phyloP scores from a whole-genome alignment of 2,329 filamentous ascomycete genomes.

The Fonsecaea monophora region DNA sequence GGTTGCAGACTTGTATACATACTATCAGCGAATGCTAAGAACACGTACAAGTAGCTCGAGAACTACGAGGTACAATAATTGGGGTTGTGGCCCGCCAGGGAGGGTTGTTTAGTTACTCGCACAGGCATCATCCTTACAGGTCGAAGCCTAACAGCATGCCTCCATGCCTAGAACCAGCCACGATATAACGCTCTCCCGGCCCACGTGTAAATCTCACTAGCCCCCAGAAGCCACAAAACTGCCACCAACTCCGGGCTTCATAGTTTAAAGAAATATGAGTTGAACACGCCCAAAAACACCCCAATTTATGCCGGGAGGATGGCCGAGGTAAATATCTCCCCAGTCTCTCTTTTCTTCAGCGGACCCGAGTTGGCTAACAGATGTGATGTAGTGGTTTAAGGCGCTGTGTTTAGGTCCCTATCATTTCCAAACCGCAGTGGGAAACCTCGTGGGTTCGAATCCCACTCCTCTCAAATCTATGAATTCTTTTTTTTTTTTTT shows the following conservation, averaged over 20 bases:
- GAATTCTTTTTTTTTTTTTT: not conserved
- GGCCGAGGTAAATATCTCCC: slow-evolving; percentile 23
- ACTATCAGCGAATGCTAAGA: not conserved
- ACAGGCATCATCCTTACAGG: too few species aligned
- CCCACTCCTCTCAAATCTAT: slow-evolving; percentile 37
- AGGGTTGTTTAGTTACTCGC: too few species aligned
- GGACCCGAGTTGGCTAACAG: not conserved
- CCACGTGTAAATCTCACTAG: not conserved
- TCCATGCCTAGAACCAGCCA: not conserved
- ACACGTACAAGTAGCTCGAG: too few species aligned
- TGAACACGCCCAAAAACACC: not conserved
- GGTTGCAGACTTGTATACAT: not conserved
- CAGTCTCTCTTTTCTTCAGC: slow-evolving; percentile 7
- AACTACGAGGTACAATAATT: too few species aligned
- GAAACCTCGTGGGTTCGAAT: slow-evolving; percentile 42
- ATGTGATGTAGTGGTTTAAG: slow-evolving; percentile 38
- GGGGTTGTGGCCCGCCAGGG: too few species aligned
- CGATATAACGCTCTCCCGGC: too few species aligned
- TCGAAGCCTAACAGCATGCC: too few species aligned
- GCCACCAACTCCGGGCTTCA: not conserved
- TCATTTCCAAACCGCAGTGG: slow-evolving; percentile 37
- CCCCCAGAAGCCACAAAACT: not conserved
- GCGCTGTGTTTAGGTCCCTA: slow-evolving; percentile 41
- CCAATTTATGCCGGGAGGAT: slow-evolving; percentile 30
- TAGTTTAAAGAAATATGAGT: not conserved